Base-by-base conservation (phyloP, 371 early-diverging fungal genomes). In the Phascolomyces articulosus region DNA sequence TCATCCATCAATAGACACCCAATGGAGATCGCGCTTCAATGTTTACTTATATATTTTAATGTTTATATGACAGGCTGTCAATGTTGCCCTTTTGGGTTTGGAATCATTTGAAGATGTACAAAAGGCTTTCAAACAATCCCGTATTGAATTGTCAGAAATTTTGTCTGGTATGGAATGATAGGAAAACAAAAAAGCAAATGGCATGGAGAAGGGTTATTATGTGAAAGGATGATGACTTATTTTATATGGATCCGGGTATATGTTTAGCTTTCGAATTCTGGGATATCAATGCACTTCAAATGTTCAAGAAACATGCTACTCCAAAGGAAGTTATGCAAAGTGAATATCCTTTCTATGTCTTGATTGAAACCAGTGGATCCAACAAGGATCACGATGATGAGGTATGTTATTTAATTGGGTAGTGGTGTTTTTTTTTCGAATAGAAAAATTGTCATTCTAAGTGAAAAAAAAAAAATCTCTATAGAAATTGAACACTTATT, bases 321-420 rank as follows among this genome's bases (percentile, higher is more conserved):
- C 68, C 82, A 38, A 84, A 87, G 26, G 80, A 85, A 59, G 94
- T 92, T 0, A 85, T 94, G 66, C 73, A 84, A 28, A 72, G 74
- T 9, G 82, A 82, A 24, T 84, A 87, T 69, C 91, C 90, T n/a
- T 98, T 96, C 77, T 95, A 95, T 65, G 91, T 96, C 7, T 81
- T 98, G 61, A 80, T 98, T 60, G 99, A 98, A 78, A 98, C 96
- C 6, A 87, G 88, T 60, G 98, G 98, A 1, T 92, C 93, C 49
- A 92, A 95, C 77, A 87, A 91, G 63, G 92, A 94, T 2, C 98
- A 98, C 71, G 97, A 98, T 67, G 89, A 93, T 55, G 93, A 89
- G 69, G 84, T 82, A 71, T 60, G 13, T 18, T 26, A 18, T 20
- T n/a, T 41, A 41, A 41, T 8, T n/a, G 6, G 13, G 9, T 38